Evolutionary conservation across 306 rosid species (phyloP).

Genomic region (Astragalus membranaceus): DNA sequence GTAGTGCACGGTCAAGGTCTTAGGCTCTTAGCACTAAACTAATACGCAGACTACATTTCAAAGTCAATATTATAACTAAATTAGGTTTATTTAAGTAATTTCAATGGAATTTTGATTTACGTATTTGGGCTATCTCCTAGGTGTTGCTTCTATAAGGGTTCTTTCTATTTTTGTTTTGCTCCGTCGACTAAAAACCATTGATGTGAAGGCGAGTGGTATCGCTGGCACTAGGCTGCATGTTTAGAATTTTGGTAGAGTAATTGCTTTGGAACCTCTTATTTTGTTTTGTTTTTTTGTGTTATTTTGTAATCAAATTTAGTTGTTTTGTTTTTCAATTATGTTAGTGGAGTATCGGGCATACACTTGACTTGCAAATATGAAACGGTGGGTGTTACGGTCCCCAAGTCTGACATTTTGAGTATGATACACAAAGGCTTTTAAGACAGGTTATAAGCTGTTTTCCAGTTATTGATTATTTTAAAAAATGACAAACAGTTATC

Average conservation of each 20-base stretch:
- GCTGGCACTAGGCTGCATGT: not conserved
- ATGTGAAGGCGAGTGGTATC: not conserved
- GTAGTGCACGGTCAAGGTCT: too few relatives aligned
- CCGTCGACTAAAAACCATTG: not conserved
- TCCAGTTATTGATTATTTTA: too few relatives aligned
- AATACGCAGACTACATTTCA: too few relatives aligned
- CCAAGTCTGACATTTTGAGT: too few relatives aligned
- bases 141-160: not conserved
- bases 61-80: too few relatives aligned
- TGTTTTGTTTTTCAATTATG: not conserved
- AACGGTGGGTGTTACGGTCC: too few relatives aligned
- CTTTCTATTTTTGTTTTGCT: not conserved
- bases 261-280: constrained; percentile 9
- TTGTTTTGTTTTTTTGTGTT: not conserved
- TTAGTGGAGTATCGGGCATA: too few relatives aligned
- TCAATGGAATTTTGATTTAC: not conserved
- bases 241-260: not conserved
- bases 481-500: too few relatives aligned
- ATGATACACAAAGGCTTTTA: too few relatives aligned
- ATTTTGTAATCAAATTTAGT: not conserved
- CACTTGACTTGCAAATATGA: not conserved
- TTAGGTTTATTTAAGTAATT: too few relatives aligned
- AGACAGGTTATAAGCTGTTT: too few relatives aligned
- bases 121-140: not conserved
- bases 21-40: too few relatives aligned